These are phyloP conservation scores for Psilocybe subaeruginosa DNA, from an alignment of 768 basidiomycete species.

Conservation along the genomic window DNA sequence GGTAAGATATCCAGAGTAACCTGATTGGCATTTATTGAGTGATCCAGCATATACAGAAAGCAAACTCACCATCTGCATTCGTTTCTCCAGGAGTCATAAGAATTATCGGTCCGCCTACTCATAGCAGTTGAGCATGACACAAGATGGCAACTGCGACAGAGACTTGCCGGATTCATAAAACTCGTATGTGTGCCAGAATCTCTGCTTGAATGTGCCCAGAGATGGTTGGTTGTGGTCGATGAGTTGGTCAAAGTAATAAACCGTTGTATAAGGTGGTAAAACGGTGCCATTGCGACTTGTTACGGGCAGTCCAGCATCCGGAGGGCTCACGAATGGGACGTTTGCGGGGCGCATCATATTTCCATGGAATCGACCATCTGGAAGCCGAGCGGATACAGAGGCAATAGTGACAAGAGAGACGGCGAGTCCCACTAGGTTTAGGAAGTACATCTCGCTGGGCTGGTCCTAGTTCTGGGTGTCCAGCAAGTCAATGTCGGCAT, in stretches of 20 bases:
- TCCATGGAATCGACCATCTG: conserved; percentile 43
- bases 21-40: conserved; percentile 24
- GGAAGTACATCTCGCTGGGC: conserved; percentile 13
- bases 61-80: conserved; percentile 49
- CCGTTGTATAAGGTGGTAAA: conserved; percentile 46
- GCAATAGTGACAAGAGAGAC: conserved; percentile 23
- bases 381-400: conserved; percentile 23
- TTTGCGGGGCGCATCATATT: conserved; percentile 44
- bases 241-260: conserved; percentile 61
- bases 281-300: conserved; percentile 44
- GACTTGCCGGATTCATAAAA: conserved; percentile 56
- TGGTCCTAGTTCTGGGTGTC: conserved; percentile 1
- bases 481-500: neutral
- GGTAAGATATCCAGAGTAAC: conserved; percentile 59
- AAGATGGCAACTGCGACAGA: neutral
- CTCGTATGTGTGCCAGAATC: conserved; percentile 73
- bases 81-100: conserved; percentile 69
- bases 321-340: conserved; percentile 34
- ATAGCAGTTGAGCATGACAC: neutral
- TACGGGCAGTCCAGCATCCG: conserved; percentile 35
- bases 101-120: conserved; percentile 59
- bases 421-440: conserved; percentile 23
- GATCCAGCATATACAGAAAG: conserved; percentile 2
- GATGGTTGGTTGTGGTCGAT: conserved; percentile 59
- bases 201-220: conserved; percentile 76